Conservation (phyloP, 257 asterid genomes). For the Solanum clarkiae region DNA sequence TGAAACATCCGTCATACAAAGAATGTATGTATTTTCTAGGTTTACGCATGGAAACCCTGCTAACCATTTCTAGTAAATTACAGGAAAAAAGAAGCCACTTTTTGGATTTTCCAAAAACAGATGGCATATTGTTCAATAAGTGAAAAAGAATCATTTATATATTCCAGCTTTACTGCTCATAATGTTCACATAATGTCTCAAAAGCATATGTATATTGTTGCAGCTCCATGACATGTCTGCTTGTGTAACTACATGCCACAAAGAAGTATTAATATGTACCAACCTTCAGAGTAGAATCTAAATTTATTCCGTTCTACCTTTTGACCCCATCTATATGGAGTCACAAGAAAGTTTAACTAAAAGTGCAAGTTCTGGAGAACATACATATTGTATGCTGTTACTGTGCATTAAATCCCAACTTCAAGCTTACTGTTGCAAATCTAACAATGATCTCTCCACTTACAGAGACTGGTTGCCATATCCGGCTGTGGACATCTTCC, state of each 20-base stretch:
- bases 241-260: neutral
- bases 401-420: neutral
- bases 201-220: neutral
- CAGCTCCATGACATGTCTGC: neutral
- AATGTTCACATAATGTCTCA: neutral
- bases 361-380: neutral
- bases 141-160: neutral
- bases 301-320: neutral
- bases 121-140: neutral
- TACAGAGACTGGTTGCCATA: conserved; percentile 87
- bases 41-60: neutral
- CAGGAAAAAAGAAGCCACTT: neutral
- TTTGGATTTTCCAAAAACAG: neutral
- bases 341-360: neutral
- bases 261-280: neutral
- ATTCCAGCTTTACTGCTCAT: neutral
- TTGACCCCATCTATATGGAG: neutral
- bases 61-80: neutral
- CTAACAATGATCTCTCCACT: neutral
- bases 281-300: neutral
- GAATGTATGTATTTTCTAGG: neutral
- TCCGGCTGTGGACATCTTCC: conserved; percentile 99
- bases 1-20: neutral
- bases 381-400: neutral
- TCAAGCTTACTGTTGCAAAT: neutral